Percentiles rank a stretch among this genome's conserved stretches.
These are phyloP conservation scores for Sicyos edulis DNA, from an alignment of 306 rosid species.

Conservation along the genomic window DNA sequence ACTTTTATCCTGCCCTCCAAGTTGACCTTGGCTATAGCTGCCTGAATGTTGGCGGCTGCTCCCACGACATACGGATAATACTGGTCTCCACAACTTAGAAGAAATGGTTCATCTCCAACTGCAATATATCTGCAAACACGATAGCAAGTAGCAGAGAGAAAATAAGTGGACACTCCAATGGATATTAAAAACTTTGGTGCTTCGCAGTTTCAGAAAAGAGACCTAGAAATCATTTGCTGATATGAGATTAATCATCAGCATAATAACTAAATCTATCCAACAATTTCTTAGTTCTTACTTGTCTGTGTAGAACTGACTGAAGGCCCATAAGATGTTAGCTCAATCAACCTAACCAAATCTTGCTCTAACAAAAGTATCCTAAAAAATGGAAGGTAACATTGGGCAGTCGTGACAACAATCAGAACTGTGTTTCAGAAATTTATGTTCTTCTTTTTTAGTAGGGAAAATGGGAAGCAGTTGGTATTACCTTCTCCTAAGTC, in stretches of 20 bases:
- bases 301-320: not conserved
- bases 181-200: constrained; percentile 20
- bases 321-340: not conserved
- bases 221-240: not conserved
- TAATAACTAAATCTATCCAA: not conserved
- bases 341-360: not conserved
- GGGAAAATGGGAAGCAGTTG: not conserved
- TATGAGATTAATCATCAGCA: not conserved
- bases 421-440: not conserved
- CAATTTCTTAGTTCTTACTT: not conserved
- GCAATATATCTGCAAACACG: constrained; percentile 64
- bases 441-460: not conserved
- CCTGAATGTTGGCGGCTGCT: constrained; percentile 65
- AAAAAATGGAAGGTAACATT: not conserved
- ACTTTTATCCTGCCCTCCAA: constrained; percentile 63
- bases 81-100: constrained; percentile 58
- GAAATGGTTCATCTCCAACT: constrained; percentile 88
- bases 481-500: not conserved
- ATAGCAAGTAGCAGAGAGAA: constrained; percentile 24
- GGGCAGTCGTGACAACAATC: not conserved
- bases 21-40: constrained; percentile 56
- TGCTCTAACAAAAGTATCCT: not conserved
- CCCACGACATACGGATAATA: constrained; percentile 68
- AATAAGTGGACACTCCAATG: constrained; percentile 17
- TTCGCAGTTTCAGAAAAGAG: not conserved